Percentiles rank a stretch among this genome's conserved stretches.
These are phyloP conservation scores for Aspergillus luchuensis DNA, from an alignment of 2,329 filamentous ascomycete genomes.

Conservation along the genomic window DNA sequence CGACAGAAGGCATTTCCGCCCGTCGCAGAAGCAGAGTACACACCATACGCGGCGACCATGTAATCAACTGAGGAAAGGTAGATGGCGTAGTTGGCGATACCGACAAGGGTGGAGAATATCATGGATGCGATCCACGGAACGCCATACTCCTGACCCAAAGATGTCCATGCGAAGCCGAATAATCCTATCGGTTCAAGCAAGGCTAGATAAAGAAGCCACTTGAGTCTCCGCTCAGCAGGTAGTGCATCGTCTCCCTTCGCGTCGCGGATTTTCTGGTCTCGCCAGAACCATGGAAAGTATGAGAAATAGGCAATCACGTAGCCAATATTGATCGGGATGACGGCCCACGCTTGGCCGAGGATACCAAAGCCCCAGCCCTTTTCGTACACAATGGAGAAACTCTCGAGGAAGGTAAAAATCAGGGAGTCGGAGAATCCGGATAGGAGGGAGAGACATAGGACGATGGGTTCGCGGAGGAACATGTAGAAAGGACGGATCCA, in stretches of 20 bases:
- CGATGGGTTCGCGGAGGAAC: slow-evolving; percentile 72
- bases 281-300: slow-evolving; percentile 56
- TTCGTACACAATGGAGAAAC: slow-evolving; percentile 57
- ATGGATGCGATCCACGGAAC: slow-evolving; percentile 68
- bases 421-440: slow-evolving; percentile 72
- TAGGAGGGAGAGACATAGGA: slow-evolving; percentile 67
- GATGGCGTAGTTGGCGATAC: slow-evolving; percentile 71
- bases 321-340: slow-evolving; percentile 67
- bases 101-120: slow-evolving; percentile 66
- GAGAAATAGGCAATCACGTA: slow-evolving; percentile 63
- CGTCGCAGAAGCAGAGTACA: slow-evolving; percentile 71
- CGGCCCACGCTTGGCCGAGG: slow-evolving; percentile 60
- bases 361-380: slow-evolving; percentile 62
- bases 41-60: slow-evolving; percentile 72
- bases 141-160: slow-evolving; percentile 61
- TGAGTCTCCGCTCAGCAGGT: slow-evolving; percentile 66
- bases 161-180: slow-evolving; percentile 69
- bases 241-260: slow-evolving; percentile 51
- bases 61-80: slow-evolving; percentile 77
- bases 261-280: slow-evolving; percentile 40
- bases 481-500: slow-evolving; percentile 69
- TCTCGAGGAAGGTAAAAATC: slow-evolving; percentile 66
- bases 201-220: slow-evolving; percentile 64
- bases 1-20: slow-evolving; percentile 74
- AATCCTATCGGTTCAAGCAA: slow-evolving; percentile 66